Base-by-base conservation (phyloP, 179 eudicot species). In the Silene vulgaris region DNA sequence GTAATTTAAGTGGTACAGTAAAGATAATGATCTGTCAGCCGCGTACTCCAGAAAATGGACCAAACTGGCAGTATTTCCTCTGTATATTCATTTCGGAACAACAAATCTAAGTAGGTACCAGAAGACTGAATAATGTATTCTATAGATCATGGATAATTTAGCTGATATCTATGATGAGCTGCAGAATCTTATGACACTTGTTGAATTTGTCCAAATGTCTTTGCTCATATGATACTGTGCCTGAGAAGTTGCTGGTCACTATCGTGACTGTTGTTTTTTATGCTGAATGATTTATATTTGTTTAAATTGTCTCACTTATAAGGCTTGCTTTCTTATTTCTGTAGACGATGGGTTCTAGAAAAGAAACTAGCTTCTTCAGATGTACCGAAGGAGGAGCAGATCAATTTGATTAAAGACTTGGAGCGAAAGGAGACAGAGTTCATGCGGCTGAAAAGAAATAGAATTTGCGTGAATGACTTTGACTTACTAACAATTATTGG, bases 401-500 rank as follows among this genome's bases (percentile, higher is more conserved):
- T 50, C 56, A 50, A 50, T 50, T 50, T 50, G 56, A 50, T 50
- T 50, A 90, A 84, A 84, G 95, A 90, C 26, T 79, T 90, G 80
- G 87, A 88, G 82, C 90, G 86, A 37, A 87, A 86, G 79, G 95
- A 90, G 79, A 84, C 91, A 1, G 89, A 85, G 66, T 90, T 81
- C 73, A 90, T 88, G 77, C 82, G 94, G 45, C 87, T 90, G 68
- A 86, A 77, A 71, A 73, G 95, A n/a, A 75, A 90, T 76, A 88
- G 78, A 80, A 80, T 88, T 56, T 84, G 82, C 20, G 95, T 88
- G 62, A 87, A 85, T 78, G 91, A 90, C 69, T 89, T 89, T 57
- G 85, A 82, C 20, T 89, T 86, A 43, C 81, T 90, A 29, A 76
- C 84, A 61, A 85, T 90, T n/a, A 90, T 88, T 71, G 95, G 91